A percentile compares a stretch with the other conserved stretches of the same genome.
phyloP scores from a whole-genome alignment of 1,284 basidiomycete species.

The Boletus hoseneyae region DNA sequence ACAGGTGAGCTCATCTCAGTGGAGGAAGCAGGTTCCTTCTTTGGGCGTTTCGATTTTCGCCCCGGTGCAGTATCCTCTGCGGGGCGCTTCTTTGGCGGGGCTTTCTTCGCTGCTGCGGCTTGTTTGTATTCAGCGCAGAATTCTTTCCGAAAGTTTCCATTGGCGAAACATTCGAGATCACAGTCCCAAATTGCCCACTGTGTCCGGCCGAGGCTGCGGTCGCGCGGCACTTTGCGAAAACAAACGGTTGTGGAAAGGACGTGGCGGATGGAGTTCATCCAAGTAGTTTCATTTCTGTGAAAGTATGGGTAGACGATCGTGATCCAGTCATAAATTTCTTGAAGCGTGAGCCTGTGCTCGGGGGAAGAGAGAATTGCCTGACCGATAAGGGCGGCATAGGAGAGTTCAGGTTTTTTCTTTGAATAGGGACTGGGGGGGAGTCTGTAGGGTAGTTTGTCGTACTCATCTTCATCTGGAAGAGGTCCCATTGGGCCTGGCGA shows the following conservation, averaged over 20 bases:
- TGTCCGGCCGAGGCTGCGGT: slow-evolving; percentile 65
- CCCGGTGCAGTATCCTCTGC: slow-evolving; percentile 36
- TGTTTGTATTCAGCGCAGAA: slow-evolving; percentile 61
- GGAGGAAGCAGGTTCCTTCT: slow-evolving; percentile 34
- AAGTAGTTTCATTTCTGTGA: slow-evolving; percentile 90
- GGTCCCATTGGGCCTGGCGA: slow-evolving; percentile 71
- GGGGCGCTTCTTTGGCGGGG: slow-evolving; percentile 33
- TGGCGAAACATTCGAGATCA: slow-evolving; percentile 66
- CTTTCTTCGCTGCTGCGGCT: slow-evolving; percentile 36
- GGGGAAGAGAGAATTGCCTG: slow-evolving; percentile 88
- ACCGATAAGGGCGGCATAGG: slow-evolving; percentile 94
- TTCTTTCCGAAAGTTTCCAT: slow-evolving; percentile 67
- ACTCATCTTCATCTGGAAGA: slow-evolving; percentile 55
- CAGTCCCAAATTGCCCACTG: slow-evolving; percentile 76
- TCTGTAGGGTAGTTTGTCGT: slow-evolving; percentile 64
- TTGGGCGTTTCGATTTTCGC: slow-evolving; percentile 50
- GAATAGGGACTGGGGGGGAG: slow-evolving; percentile 84
- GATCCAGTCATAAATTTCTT: slow-evolving; percentile 96
- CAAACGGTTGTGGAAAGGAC: slow-evolving; percentile 81
- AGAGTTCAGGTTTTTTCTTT: slow-evolving; percentile 72
- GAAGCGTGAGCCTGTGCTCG: slow-evolving; percentile 82
- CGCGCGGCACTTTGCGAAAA: slow-evolving; percentile 68
- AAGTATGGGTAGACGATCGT: slow-evolving; percentile 92
- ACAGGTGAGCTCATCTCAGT: slow-evolving; percentile 29
- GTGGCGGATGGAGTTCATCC: slow-evolving; percentile 92